Percentiles rank a stretch among this genome's conserved stretches.
Conservation (phyloP, 2,329 filamentous ascomycete species). For the Exophiala dermatitidis region DNA sequence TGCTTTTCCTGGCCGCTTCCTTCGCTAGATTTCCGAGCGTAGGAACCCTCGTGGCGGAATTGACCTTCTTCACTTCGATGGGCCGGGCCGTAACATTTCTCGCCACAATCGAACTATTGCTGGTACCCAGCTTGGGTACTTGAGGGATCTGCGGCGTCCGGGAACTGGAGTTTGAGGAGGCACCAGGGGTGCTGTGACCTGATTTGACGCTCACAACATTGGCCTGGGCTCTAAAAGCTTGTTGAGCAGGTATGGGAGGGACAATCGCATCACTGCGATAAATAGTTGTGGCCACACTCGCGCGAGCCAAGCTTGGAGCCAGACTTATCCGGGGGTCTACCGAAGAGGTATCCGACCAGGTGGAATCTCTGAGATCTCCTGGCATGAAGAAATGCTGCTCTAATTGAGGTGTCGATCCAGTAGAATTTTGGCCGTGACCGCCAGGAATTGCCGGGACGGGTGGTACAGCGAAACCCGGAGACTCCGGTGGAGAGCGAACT, state of each 20-base stretch:
- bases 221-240: slow-evolving; percentile 78
- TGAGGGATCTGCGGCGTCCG: slow-evolving; percentile 48
- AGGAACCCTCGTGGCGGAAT: slow-evolving; percentile 30
- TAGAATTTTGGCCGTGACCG: slow-evolving; percentile 47
- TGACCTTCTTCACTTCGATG: slow-evolving; percentile 38
- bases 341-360: slow-evolving; percentile 55
- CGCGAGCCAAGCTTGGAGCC: slow-evolving; percentile 41
- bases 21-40: slow-evolving; percentile 30
- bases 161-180: slow-evolving; percentile 54
- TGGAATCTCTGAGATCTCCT: slow-evolving; percentile 81
- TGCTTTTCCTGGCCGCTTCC: slow-evolving; percentile 23
- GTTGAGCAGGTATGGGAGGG: slow-evolving; percentile 70
- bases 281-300: slow-evolving; percentile 82
- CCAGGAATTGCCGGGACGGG: slow-evolving; percentile 84
- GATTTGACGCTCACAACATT: slow-evolving; percentile 90
- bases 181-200: slow-evolving; percentile 47
- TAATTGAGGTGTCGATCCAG: slow-evolving; percentile 51
- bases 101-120: slow-evolving; percentile 39
- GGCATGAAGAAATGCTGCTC: slow-evolving; percentile 83
- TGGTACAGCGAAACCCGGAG: slow-evolving; percentile 72
- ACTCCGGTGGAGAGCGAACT: slow-evolving; percentile 79
- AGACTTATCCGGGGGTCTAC: slow-evolving; percentile 44
- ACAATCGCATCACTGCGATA: slow-evolving; percentile 88
- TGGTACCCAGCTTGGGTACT: slow-evolving; percentile 34
- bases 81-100: slow-evolving; percentile 39